Evolutionary conservation across 1,284 basidiomycete species (phyloP).

Genomic region (Coniferiporia weirii): DNA sequence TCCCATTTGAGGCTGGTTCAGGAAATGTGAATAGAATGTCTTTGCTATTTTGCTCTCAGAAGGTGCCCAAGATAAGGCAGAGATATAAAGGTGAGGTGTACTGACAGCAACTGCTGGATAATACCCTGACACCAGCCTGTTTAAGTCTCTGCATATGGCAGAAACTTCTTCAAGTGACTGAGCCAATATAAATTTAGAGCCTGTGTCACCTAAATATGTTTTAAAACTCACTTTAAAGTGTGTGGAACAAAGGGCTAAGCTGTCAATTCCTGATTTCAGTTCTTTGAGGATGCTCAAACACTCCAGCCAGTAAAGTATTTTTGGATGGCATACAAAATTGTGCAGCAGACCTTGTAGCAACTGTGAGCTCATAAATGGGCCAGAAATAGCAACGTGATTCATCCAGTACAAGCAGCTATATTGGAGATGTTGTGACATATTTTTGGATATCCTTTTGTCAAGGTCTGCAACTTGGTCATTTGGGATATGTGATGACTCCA

Average conservation of each 20-base stretch:
- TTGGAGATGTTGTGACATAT: constrained; percentile 22
- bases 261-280: neutral
- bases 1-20: neutral
- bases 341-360: neutral
- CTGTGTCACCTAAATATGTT: too few relatives aligned
- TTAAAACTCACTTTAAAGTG: neutral
- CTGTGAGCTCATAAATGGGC: too few relatives aligned
- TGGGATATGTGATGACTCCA: constrained; percentile 23
- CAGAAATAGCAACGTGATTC: constrained; percentile 20
- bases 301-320: neutral
- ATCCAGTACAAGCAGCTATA: constrained; percentile 27
- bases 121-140: neutral
- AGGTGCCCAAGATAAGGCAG: constrained; percentile 5
- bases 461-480: too few relatives aligned
- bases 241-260: neutral
- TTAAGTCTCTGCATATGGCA: neutral
- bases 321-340: neutral
- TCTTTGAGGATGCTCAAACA: neutral
- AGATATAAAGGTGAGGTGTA: constrained; percentile 12
- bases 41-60: neutral
- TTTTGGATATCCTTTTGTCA: constrained; percentile 10
- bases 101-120: neutral
- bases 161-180: neutral
- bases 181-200: neutral
- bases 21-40: neutral